These are phyloP conservation scores for Sugiyamaella lignohabitans DNA, from an alignment of 805 yeast genomes.

Conservation along the genomic window DNA sequence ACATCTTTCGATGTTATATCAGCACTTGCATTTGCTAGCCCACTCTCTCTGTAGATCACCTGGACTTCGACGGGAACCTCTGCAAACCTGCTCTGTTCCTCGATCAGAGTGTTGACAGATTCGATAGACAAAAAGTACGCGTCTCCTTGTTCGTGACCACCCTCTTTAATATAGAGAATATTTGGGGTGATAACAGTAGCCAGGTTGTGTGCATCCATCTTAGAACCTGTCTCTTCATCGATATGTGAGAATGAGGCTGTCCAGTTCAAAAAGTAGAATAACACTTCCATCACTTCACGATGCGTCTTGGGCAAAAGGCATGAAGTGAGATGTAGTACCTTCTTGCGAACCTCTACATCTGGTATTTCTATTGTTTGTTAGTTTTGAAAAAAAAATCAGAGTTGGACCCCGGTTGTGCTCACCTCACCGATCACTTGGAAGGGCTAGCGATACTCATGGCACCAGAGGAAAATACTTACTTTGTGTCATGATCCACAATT, in stretches of 20 bases:
- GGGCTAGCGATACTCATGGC: conserved; percentile 18
- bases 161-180: conserved; percentile 50
- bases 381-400: too few relatives aligned
- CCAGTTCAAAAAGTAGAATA: conserved; percentile 85
- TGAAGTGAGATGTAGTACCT: conserved; percentile 57
- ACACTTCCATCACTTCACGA: conserved; percentile 80
- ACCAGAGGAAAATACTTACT: too few relatives aligned
- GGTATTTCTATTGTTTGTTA: too few relatives aligned
- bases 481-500: conserved; percentile 58
- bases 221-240: conserved; percentile 85
- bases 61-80: conserved; percentile 64
- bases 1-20: conserved; percentile 28
- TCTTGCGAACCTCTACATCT: conserved; percentile 41
- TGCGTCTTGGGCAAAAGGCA: conserved; percentile 75
- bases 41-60: conserved; percentile 43
- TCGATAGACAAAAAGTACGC: conserved; percentile 82
- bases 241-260: conserved; percentile 91
- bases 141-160: conserved; percentile 25
- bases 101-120: conserved; percentile 76
- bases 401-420: too few relatives aligned
- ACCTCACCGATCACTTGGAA: neutral
- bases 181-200: conserved; percentile 96
- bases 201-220: conserved; percentile 92
- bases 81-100: conserved; percentile 70
- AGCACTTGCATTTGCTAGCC: conserved; percentile 15